Conservation (phyloP, 2,329 filamentous ascomycete species). For the Fusarium avenaceum region DNA sequence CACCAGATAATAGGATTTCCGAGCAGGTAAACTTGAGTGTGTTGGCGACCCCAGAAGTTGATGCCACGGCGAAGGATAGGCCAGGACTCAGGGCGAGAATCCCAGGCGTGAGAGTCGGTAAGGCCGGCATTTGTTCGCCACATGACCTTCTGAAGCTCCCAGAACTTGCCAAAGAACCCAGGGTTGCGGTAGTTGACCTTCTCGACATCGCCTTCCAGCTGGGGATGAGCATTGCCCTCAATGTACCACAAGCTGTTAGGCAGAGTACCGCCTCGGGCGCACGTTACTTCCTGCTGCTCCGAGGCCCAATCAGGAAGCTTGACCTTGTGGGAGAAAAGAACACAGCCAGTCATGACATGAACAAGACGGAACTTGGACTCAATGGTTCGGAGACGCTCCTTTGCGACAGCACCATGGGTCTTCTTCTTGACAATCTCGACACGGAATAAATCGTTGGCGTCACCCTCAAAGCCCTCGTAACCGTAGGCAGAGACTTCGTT, state of each 20-base stretch:
- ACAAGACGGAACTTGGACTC: conserved; percentile 96
- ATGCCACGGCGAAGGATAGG: conserved; percentile 92
- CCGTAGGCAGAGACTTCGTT: conserved; percentile 97
- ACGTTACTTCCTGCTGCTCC: conserved; percentile 99
- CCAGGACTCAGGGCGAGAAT: conserved; percentile 94
- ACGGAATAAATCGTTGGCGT: conserved; percentile 96
- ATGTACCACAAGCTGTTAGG: conserved; percentile 99
- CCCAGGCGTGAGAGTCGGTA: conserved; percentile 97
- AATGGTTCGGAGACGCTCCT: conserved; percentile 90
- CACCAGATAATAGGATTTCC: conserved; percentile 98
- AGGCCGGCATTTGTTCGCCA: conserved; percentile 98
- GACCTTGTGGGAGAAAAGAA: conserved; percentile 97
- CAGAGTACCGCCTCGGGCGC: conserved; percentile 88
- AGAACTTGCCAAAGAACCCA: conserved; percentile 97
- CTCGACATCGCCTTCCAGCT: conserved; percentile 80
- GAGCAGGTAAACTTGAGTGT: conserved; percentile 95
- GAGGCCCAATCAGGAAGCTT: conserved; percentile 98
- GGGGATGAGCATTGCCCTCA: conserved; percentile 88
- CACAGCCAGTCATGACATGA: conserved; percentile 96
- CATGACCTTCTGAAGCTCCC: conserved; percentile 98
- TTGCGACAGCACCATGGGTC: conserved; percentile 82
- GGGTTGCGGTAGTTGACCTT: conserved; percentile 97
- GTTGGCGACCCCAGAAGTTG: conserved; percentile 97
- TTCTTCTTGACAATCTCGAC: conserved; percentile 94
- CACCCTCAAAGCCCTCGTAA: conserved; percentile 95